Base-by-base conservation (phyloP, 2,329 filamentous ascomycete genomes). In the Cladorrhinum sp. region DNA sequence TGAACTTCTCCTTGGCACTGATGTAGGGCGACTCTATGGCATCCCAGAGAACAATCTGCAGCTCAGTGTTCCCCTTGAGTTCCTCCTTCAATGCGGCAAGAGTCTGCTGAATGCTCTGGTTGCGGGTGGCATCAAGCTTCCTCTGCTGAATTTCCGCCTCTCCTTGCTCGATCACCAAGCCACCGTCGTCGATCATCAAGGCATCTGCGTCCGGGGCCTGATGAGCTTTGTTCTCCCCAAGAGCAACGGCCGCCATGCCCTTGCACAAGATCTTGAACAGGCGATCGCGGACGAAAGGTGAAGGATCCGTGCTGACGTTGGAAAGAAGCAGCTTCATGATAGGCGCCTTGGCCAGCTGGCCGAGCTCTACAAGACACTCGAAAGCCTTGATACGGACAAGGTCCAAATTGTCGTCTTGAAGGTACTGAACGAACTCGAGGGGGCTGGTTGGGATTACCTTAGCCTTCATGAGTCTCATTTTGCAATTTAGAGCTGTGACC, bases 371-470 rank as follows among this genome's bases (percentile, higher is more conserved):
- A 50, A 90, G 73, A 9, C 82, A 80, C 66, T 88, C 83, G 59
- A 86, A 88, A 1, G 85, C 85, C 71, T 87, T 87, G 73, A 89
- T 82, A 21, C 86, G 83, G 56, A 89, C 84, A 39, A 81, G 73
- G 65, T 89, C 86, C 54, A 79, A 75, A 5, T 84, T 89, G 60
- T 81, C 84, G 67, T 89, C 86, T 66, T 87, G 82, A 9, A 88
- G 75, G 67, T 89, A 89, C 65, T 86, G 83, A 21, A 83, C 78
- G 69, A 88, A 88, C 61, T 85, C 81, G 39, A 82, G 65, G 0
- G 81, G 79, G 46, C 80, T 76, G 30, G 75, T 71, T 1, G 81
- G 79, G 33, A 88, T 86, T 16, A 88, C 80, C 16, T 82, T 80
- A 2, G 83, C 82, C 73, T 87, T 86, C 86, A 88, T 88, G 56